A percentile compares a stretch with the other conserved stretches of the same genome.
Conservation (phyloP, 352 stramenopile species). For the Pythium volutum region DNA sequence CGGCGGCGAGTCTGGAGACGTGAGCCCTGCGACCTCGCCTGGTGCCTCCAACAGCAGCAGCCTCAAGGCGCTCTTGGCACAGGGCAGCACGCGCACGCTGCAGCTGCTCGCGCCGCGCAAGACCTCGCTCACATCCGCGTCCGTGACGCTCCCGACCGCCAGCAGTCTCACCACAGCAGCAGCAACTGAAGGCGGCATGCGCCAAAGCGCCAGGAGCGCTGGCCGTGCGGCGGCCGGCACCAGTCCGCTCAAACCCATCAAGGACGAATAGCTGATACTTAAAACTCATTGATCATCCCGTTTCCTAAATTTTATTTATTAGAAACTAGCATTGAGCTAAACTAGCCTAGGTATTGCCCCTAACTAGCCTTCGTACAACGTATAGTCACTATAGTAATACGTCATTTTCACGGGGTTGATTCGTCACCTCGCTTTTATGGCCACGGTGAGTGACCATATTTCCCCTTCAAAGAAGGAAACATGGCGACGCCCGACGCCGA, state of each 20-base stretch:
- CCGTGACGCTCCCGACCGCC: background rate
- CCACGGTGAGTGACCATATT: background rate
- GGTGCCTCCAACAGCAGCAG: background rate
- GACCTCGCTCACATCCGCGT: conserved; percentile 5
- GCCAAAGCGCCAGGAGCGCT: conserved; percentile 7
- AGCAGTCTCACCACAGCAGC: background rate
- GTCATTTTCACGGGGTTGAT: too few species aligned
- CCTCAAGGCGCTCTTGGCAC: conserved; percentile 21
- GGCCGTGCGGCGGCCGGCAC: background rate
- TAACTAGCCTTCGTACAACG: too few species aligned
- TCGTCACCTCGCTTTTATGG: background rate
- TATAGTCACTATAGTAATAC: too few species aligned
- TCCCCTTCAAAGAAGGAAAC: background rate
- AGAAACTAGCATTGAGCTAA: too few species aligned
- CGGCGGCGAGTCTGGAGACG: conserved; percentile 13
- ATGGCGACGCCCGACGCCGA: background rate
- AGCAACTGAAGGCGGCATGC: background rate
- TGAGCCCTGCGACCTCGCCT: conserved; percentile 8
- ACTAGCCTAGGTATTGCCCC: background rate
- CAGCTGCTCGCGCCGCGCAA: conserved; percentile 24
- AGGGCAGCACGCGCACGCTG: conserved; percentile 28
- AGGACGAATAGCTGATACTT: too few species aligned
- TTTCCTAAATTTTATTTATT: too few species aligned
- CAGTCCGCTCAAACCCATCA: conserved; percentile 11
- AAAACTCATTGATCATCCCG: too few species aligned